Evolutionary conservation across 768 basidiomycete species (phyloP).

Genomic region (Boletus insuetus): DNA sequence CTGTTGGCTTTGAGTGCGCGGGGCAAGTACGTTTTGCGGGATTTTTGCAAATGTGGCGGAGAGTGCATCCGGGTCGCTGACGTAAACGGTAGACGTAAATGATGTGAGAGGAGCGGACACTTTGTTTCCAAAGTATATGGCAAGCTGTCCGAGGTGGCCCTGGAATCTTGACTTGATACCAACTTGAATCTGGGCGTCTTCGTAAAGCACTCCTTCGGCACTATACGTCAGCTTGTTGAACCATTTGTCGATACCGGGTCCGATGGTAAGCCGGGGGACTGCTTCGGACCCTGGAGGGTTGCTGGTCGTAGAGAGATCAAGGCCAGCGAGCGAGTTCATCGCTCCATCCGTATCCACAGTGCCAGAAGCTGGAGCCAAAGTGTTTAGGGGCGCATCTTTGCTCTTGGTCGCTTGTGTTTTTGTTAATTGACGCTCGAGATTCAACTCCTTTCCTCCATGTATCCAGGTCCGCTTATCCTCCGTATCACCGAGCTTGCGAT

Average conservation of each 20-base stretch:
- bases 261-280: slow-evolving; percentile 55
- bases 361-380: slow-evolving; percentile 36
- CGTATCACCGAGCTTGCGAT: slow-evolving; percentile 88
- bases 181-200: slow-evolving; percentile 93
- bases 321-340: slow-evolving; percentile 75
- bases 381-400: slow-evolving; percentile 34
- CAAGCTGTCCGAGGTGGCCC: slow-evolving; percentile 89
- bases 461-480: slow-evolving; percentile 96
- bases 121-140: slow-evolving; percentile 97
- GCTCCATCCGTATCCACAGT: slow-evolving; percentile 49
- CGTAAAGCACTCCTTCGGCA: slow-evolving; percentile 88
- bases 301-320: slow-evolving; percentile 54
- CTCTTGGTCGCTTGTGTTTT: slow-evolving; percentile 47
- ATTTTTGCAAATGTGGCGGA: slow-evolving; percentile 88
- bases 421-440: slow-evolving; percentile 68
- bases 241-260: slow-evolving; percentile 84
- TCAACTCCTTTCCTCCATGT: slow-evolving; percentile 91
- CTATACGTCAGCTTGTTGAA: slow-evolving; percentile 78
- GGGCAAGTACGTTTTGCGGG: slow-evolving; percentile 74
- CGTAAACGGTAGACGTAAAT: slow-evolving; percentile 80
- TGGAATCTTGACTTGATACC: slow-evolving; percentile 97
- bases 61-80: slow-evolving; percentile 71
- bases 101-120: slow-evolving; percentile 83
- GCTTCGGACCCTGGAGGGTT: slow-evolving; percentile 16
- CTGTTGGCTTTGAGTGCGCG: slow-evolving; percentile 89